A percentile compares a stretch with the other conserved stretches of the same genome.
Evolutionary conservation across 1,284 basidiomycete species (phyloP).

Genomic region (Xerocomus amazonicus): DNA sequence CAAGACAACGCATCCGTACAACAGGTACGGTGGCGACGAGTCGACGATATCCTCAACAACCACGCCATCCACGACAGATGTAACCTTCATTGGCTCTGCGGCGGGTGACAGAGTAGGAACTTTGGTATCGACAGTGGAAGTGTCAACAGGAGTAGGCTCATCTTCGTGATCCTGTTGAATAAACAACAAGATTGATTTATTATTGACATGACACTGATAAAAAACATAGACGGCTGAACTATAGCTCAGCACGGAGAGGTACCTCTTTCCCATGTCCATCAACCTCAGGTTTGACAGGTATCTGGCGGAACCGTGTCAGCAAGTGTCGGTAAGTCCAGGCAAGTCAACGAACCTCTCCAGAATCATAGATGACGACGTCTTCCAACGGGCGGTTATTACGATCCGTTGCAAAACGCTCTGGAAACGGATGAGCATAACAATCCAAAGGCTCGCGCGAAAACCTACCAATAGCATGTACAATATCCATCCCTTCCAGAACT

Average conservation of each 20-base stretch:
- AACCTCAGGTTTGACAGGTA: constrained; percentile 55
- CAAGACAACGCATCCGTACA: constrained; percentile 42
- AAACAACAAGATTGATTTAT: constrained; percentile 41
- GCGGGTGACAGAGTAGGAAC: constrained; percentile 7
- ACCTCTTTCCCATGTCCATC: constrained; percentile 80
- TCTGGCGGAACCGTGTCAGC: constrained; percentile 38
- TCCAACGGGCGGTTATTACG: constrained; percentile 65
- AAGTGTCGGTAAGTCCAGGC: not conserved
- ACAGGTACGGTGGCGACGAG: constrained; percentile 30
- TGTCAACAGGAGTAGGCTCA: constrained; percentile 14
- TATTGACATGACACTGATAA: constrained; percentile 46
- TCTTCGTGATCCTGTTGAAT: constrained; percentile 33
- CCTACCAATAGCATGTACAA: constrained; percentile 72
- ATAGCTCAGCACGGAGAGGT: constrained; percentile 90
- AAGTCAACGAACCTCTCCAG: constrained; percentile 67
- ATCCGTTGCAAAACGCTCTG: constrained; percentile 72
- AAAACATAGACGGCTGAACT: constrained; percentile 43
- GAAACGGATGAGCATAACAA: constrained; percentile 16
- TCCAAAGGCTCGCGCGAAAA: not conserved
- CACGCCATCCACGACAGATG: constrained; percentile 5
- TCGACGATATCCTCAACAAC: constrained; percentile 20
- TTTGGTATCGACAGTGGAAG: constrained; percentile 12
- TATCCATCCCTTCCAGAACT: constrained; percentile 87
- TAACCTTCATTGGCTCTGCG: constrained; percentile 1
- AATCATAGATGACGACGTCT: constrained; percentile 75